Percentiles rank a stretch among this genome's conserved stretches.
phyloP scores from a whole-genome alignment of 2,329 filamentous ascomycete species.

The Microthyrium microscopicum region DNA sequence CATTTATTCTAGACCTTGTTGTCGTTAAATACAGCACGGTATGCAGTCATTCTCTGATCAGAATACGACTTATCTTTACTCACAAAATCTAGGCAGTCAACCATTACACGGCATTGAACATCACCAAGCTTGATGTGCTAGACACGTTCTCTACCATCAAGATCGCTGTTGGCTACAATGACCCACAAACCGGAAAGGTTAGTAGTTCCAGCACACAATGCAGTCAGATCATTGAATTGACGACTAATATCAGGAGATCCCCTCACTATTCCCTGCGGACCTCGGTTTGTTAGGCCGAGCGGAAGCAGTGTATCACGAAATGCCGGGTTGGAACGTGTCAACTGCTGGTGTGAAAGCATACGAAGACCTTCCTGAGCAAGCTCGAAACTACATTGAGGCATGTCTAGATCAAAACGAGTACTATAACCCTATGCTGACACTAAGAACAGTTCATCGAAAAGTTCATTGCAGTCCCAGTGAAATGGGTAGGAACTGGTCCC shows the following conservation, averaged over 20 bases:
- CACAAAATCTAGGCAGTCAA: conserved; percentile 42
- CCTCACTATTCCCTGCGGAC: conserved; percentile 50
- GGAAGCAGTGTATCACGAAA: conserved; percentile 49
- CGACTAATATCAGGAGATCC: no score
- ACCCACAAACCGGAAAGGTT: no score
- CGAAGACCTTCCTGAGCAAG: conserved; percentile 46
- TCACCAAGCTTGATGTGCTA: conserved; percentile 51
- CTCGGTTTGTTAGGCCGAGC: conserved; percentile 39
- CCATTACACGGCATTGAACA: conserved; percentile 46
- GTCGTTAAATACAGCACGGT: conserved; percentile 51
- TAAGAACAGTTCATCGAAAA: conserved; percentile 41
- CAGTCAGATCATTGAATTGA: no score
- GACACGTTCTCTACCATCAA: conserved; percentile 62
- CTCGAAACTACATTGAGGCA: conserved; percentile 49
- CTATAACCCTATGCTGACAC: not conserved
- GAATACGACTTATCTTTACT: not conserved
- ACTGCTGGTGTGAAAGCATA: conserved; percentile 45
- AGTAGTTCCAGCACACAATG: no score
- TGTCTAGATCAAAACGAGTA: conserved; percentile 46
- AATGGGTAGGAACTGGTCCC: conserved; percentile 51
- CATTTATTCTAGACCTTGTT: no score
- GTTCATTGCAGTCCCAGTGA: conserved; percentile 44
- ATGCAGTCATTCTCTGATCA: conserved; percentile 15
- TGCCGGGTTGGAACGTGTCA: conserved; percentile 52
- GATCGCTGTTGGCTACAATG: conserved; percentile 52